Base-by-base conservation (phyloP, 345 rosid species). In the Schrenkiella parvula region DNA sequence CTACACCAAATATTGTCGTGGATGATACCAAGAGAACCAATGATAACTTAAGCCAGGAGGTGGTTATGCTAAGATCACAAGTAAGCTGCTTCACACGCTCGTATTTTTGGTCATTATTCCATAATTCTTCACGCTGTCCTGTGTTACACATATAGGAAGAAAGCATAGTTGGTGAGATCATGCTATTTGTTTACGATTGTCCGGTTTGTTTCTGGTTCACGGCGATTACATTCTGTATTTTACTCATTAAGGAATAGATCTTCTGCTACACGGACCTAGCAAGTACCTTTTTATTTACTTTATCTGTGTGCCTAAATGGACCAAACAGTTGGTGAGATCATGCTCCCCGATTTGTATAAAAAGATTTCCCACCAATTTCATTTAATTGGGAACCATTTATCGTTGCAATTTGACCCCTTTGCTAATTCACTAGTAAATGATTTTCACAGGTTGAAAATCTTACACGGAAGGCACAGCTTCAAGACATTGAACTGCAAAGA, bases 401-500 rank as follows among this genome's bases (percentile, higher is more conserved):
- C 2, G 4, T 31, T 66, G 22, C 26, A 19, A 31, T 39, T 46
- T 37, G 60, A 15, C 38, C 25, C 62, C 42, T 31, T 53, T 48
- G 43, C 53, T 47, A 47, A 66, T 11, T 5, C 62, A 22, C 43
- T 61, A 7, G 52, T 46, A 53, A 43, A 23, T 25, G n/a, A 70
- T 46, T 42, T 8, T 68, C 50, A 52, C 80, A 95, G 99, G 99
- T 95, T 78, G 98, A 95, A 67, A 87, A 48, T 87, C 98, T 95
- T 70, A 85, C 89, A 56, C 87, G 85, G 50, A 88, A 92, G 80
- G 82, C 92, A 39, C 98, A 88, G 50, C 82, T 85, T 61, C 99
- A 95, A 81, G 98, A 95, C 69, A 72, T 74, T 81, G 98, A 95
- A 80, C 81, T 95, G 70, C 96, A 95, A 83, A 88, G 89, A 81